Evolutionary conservation across 495 filamentous ascomycete genomes (phyloP), one percentile per base, ranked within the genome.

Genomic region (Xylaria palmicola): DNA sequence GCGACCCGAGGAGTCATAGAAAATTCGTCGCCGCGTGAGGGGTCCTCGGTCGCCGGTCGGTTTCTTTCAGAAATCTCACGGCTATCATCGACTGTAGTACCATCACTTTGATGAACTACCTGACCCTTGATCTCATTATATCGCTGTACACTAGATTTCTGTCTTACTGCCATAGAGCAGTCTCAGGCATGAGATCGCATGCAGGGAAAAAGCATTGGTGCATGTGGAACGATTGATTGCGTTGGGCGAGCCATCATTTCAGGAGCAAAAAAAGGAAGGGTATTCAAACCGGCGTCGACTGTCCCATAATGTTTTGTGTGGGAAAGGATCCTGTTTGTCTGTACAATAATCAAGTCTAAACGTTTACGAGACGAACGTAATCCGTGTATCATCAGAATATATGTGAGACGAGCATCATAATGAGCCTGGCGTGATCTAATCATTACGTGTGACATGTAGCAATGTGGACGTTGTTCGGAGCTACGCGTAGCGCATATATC

Each of bases 1-100:
- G 19, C 72, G 71, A 43, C 43, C 55, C 29, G 71, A 72, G 15
- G 68, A 75, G 70, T 68, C 75, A 67, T 74, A 77, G 75, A 67
- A 72, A 68, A 65, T 63, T 62, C 67, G 50, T 62, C 41, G 53
- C 58, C 67, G 61, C 59, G 50, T 48, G 53, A 30, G 45, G 39
- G 39, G 27, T 59, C 49, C 56, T 58, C 66, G 64, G 57, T 62
- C 36, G 44, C 41, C 59, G 15, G 17, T 13, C 22, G n/a, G 30
- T 48, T 19, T 61, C 59, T 47, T 60, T 50, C 36, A 10, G 48
- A 53, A 37, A 53, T 15, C 24, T 36, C 27, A 52, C 48, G 17
- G 27, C 45, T 45, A 60, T 13, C 48, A 32, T 45, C 58, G 58
- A 53, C 37, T 22, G 30, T 60, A 53, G 27, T 27, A 6, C 48